Conservation (phyloP, 1,284 basidiomycete species). For the Apiotrichum brassicae region DNA sequence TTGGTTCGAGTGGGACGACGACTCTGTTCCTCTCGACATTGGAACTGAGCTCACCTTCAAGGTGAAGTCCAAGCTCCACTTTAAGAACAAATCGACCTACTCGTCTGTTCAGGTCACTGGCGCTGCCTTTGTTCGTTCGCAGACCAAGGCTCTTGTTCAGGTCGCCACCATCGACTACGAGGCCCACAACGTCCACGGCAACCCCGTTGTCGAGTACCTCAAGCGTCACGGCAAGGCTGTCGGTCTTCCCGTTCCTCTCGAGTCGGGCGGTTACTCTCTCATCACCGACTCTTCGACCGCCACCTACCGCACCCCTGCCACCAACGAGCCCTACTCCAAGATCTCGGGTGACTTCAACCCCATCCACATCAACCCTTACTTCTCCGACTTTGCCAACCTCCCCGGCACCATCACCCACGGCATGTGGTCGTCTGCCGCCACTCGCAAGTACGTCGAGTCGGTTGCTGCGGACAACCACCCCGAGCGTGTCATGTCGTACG, state of each 20-base stretch:
- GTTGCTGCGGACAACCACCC: conserved; percentile 89
- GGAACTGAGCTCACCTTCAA: conserved; percentile 86
- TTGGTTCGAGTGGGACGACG: conserved; percentile 95
- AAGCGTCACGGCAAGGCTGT: conserved; percentile 79
- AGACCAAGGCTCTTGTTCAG: conserved; percentile 76
- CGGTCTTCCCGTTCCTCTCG: conserved; percentile 68
- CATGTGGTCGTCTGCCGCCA: conserved; percentile 93
- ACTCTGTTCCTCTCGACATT: conserved; percentile 65
- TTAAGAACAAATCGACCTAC: conserved; percentile 85
- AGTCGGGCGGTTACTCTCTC: conserved; percentile 79
- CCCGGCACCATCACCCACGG: conserved; percentile 97
- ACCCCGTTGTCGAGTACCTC: conserved; percentile 88
- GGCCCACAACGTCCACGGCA: conserved; percentile 80
- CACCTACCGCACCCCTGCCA: conserved; percentile 68
- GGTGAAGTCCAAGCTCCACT: conserved; percentile 73
- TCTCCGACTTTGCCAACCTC: conserved; percentile 85
- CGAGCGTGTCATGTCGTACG: conserved; percentile 81
- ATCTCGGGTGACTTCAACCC: conserved; percentile 92
- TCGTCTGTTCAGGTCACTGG: conserved; percentile 76
- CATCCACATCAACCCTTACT: conserved; percentile 98
- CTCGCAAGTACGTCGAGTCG: conserved; percentile 85
- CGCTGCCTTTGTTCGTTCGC: conserved; percentile 75
- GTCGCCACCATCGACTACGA: conserved; percentile 83
- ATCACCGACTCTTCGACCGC: conserved; percentile 55
- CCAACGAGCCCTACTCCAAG: conserved; percentile 90